Evolutionary conservation across 1,284 basidiomycete genomes (phyloP), one percentile per base, ranked within the genome.

Genomic region (Phylloporus sp.): DNA sequence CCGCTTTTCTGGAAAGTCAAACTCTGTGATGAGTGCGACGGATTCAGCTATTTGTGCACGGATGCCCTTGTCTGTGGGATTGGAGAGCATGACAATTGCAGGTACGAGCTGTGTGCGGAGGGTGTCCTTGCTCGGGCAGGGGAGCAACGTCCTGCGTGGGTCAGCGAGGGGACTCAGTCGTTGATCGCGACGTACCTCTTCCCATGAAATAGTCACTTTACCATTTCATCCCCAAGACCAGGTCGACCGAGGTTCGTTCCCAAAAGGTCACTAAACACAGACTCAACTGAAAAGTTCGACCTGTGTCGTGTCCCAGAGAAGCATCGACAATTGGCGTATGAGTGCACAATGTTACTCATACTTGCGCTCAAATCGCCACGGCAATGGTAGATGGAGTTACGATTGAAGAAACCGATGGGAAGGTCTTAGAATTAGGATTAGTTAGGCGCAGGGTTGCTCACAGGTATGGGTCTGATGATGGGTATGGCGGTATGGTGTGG

Each of bases 1-100:
- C 96, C 96, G 98, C 67, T 86, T 85, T 26, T 83, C 78, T 13
- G 95, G 96, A 75, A 98, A 98, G 79, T 98, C 96, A 37, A 88
- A 82, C 63, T 90, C 86, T 11, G 96, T 95, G 72, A 98, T 91
- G 65, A 95, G 84, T 17, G 95, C 89, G 46, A 98, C 90, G 11
- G 93, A 87, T 77, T 98, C 95, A 29, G 94, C 95, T 34, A 98
- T 86, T 77, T 98, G 95, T 6, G 91, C 88, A 18, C 91, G 85
- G 61, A 92, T 81, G 2, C 82, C 69, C 72, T 90, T 92, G 76
- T 93, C 90, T 31, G 84, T 78, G 24, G 87, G 82, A 63, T 77
- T 78, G 2, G 92, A 89, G 47, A 97, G 82, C 32, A 86, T 78
- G 61, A 96, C 87, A 89, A 97, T 94, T 29, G 94, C 89, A 7